These are phyloP conservation scores for Forsythia suspensa DNA, from an alignment of 257 asterid genomes.

Conservation along the genomic window DNA sequence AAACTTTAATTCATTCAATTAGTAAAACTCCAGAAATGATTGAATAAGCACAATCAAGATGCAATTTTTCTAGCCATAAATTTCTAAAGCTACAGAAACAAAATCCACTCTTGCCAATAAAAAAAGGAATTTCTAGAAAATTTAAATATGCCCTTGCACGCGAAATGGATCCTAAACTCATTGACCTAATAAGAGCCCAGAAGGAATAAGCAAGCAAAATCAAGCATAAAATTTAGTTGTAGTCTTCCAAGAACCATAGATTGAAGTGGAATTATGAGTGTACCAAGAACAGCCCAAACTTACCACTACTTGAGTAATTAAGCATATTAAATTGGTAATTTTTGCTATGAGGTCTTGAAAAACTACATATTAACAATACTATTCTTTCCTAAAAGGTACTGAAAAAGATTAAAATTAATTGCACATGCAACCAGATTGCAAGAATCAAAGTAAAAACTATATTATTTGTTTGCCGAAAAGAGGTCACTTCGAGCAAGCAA, in stretches of 20 bases:
- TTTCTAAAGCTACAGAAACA: not conserved
- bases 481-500: not conserved
- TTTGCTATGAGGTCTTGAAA: not conserved
- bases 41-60: not conserved
- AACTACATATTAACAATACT: not conserved
- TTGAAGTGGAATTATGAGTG: not conserved
- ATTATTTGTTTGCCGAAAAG: not conserved
- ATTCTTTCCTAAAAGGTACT: not conserved
- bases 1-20: not conserved
- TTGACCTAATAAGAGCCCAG: not conserved
- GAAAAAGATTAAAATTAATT: not conserved
- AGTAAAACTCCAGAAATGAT: not conserved
- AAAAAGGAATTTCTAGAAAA: too few relatives aligned
- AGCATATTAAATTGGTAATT: not conserved
- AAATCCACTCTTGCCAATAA: not conserved
- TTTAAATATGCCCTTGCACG: not conserved
- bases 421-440: not conserved
- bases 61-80: not conserved
- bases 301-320: not conserved
- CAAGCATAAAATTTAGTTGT: constrained; percentile 7
- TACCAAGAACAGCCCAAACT: not conserved
- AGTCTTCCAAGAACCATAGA: not conserved
- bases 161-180: not conserved
- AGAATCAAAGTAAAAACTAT: not conserved
- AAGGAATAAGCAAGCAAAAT: not conserved